A percentile compares a stretch with the other conserved stretches of the same genome.
These are phyloP conservation scores for Penicillium paradoxum DNA, from an alignment of 495 filamentous ascomycete genomes.

Conservation along the genomic window DNA sequence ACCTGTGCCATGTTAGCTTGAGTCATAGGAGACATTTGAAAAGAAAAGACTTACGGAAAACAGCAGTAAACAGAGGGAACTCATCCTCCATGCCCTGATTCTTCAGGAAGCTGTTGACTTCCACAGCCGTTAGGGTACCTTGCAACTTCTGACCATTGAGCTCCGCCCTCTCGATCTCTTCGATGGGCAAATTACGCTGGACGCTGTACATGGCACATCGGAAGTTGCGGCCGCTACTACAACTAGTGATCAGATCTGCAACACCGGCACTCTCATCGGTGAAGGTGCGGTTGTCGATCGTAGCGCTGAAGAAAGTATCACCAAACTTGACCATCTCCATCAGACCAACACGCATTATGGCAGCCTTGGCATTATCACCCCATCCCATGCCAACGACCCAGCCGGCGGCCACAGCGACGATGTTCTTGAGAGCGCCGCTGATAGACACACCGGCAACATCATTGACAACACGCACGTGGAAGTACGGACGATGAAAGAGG, in stretches of 20 bases:
- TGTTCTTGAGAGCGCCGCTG: constrained; percentile 93
- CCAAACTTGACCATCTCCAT: constrained; percentile 95
- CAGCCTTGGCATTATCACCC: constrained; percentile 97
- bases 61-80: constrained; percentile 87
- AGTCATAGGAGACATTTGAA: background rate
- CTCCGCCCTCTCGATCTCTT: constrained; percentile 81
- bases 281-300: constrained; percentile 75
- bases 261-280: constrained; percentile 95
- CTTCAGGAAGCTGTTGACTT: constrained; percentile 85
- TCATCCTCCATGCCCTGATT: constrained; percentile 68
- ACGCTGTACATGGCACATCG: constrained; percentile 86
- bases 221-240: constrained; percentile 87
- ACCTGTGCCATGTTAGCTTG: constrained; percentile 25
- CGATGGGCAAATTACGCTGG: constrained; percentile 70
- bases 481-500: constrained; percentile 95
- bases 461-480: constrained; percentile 86
- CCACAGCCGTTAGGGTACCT: constrained; percentile 83
- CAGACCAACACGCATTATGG: constrained; percentile 91
- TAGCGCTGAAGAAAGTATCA: constrained; percentile 81
- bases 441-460: constrained; percentile 96
- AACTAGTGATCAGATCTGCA: constrained; percentile 93
- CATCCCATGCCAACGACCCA: constrained; percentile 94
- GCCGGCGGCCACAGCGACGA: constrained; percentile 89
- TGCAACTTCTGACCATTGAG: constrained; percentile 97
- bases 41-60: constrained; percentile 48